A percentile compares a stretch with the other conserved stretches of the same genome.
Evolutionary conservation across 2,329 filamentous ascomycete species (phyloP).

Genomic region (Penicillium sp.): DNA sequence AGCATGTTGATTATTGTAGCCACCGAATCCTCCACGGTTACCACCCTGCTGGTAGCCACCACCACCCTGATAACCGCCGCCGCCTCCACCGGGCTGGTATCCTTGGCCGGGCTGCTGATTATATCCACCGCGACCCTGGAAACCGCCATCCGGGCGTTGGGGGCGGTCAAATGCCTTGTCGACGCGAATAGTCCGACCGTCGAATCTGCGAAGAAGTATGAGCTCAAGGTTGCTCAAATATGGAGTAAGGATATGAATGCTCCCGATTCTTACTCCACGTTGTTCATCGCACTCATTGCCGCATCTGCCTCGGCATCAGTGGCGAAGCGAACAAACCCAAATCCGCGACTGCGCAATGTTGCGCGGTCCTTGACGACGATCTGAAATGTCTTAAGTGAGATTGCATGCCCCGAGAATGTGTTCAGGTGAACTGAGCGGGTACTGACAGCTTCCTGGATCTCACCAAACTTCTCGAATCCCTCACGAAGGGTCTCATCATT

Average conservation of each 20-base stretch:
- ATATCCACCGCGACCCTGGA: constrained; percentile 48
- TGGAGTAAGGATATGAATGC: constrained; percentile 11
- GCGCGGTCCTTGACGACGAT: constrained; percentile 98
- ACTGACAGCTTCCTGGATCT: constrained; percentile 93
- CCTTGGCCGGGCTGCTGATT: constrained; percentile 42
- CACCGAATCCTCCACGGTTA: constrained; percentile 27
- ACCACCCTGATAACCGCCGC: constrained; percentile 12
- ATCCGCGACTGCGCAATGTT: constrained; percentile 92
- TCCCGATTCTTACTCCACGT: constrained; percentile 64
- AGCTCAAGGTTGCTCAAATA: constrained; percentile 3
- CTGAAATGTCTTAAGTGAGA: constrained; percentile 49
- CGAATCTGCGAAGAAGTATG: constrained; percentile 63
- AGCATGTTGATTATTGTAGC: constrained; percentile 34
- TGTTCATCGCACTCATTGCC: constrained; percentile 47
- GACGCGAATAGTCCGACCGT: constrained; percentile 90
- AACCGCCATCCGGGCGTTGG: constrained; percentile 55
- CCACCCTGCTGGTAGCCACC: constrained; percentile 16
- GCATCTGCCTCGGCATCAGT: constrained; percentile 43
- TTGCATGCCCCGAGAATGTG: background rate
- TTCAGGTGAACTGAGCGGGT: background rate
- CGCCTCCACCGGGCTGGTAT: constrained; percentile 23
- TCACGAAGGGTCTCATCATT: constrained; percentile 81
- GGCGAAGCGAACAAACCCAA: constrained; percentile 90
- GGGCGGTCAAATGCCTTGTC: constrained; percentile 88
- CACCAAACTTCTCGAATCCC: constrained; percentile 91